Base-by-base conservation (phyloP, 2,329 filamentous ascomycete species). In the Stachybotrys chartarum region DNA sequence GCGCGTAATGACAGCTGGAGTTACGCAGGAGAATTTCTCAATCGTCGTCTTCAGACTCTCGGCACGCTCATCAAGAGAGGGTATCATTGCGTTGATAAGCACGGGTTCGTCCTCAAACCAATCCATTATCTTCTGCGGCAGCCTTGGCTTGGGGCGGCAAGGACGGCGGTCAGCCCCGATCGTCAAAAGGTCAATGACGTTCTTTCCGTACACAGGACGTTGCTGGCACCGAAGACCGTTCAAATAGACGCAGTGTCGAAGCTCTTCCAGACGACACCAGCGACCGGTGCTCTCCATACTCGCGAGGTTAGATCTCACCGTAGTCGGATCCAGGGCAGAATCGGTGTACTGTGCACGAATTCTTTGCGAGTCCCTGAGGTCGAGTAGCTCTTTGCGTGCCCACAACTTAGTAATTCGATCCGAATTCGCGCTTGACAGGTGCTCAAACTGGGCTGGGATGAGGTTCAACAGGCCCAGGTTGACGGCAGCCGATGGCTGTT, bases 11-110 rank as follows among this genome's bases (percentile, higher is more conserved):
- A 91, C 93, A 1, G 90, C 86, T 2, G 94, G 94, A 0, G 94
- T 97, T 39, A 96, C 85, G 64, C 93, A 99, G 1, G 89, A 90
- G 65, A 97, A 99, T 67, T 93, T 90, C 59, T 88, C 85, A 54
- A 99, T 86, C 3, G 82, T 85, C 0, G 83, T 84, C 64, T 93
- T 86, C 71, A 96, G 78, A 14, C 79, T 77, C 53, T 84, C 80
- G 1, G 91, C 86, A 30, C 91, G 86, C 63, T 90, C 81, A 46
- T 87, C 81, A 1, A 96, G 70, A 0, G 86, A 91, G 17, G 86
- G 83, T n/a, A 94, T 83, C 72, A 94, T 83, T 5, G 81, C 77
- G 44, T 77, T 77, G 51, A 92, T 75, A 24, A 81, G 68, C 6
- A 78, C 77, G 1, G 89, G 89, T 54, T 86, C 84, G 59, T 86